Base-by-base conservation (phyloP, 1,139 yeast species). In the Candida labiduridarum region DNA sequence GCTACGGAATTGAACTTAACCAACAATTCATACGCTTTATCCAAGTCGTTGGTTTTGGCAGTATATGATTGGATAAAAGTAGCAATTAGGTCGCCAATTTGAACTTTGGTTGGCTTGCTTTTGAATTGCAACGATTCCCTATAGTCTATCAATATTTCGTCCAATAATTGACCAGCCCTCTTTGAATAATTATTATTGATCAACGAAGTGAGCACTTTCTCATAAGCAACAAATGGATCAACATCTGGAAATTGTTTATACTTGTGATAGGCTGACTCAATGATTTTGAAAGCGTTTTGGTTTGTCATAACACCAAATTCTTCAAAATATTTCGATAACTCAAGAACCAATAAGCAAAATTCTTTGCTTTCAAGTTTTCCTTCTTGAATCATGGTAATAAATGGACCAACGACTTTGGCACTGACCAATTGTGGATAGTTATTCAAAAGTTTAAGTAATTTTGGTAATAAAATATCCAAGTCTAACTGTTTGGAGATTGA, bases 121-220 rank as follows among this genome's bases (percentile, higher is more conserved):
- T 53, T 52, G 15, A 50, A 51, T 12, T 48, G 47, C 41, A 62
- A 56, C 4, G 62, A 50, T 2, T 51, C 46, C 52, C 67, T 69
- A 57, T 63, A 74, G 45, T 72, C 72, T 0, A 61, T 44, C 45
- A 76, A 62, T 14, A 76, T 67, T 18, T 68, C 65, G 52, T 85
- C 88, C 58, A 87, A 67, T 49, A 85, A 76, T 54, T 78, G 74
- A 0, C 85, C 76, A 1, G 90, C 85, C 35, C 76, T 58, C 4
- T 72, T 68, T 40, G 74, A 57, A 56, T 83, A 80, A 42, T 76
- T 77, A 44, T 80, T 79, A 51, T 69, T 67, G 8, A 83, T 72
- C 50, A 85, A 69, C 1, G 85, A 72, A 41, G 82, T 73, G 35
- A 85, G 71, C 53, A 84, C 64, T 42, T 72, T 64, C 1, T 81